Conservation (phyloP, 2,329 filamentous ascomycete genomes). For the Thielaviopsis musarum region DNA sequence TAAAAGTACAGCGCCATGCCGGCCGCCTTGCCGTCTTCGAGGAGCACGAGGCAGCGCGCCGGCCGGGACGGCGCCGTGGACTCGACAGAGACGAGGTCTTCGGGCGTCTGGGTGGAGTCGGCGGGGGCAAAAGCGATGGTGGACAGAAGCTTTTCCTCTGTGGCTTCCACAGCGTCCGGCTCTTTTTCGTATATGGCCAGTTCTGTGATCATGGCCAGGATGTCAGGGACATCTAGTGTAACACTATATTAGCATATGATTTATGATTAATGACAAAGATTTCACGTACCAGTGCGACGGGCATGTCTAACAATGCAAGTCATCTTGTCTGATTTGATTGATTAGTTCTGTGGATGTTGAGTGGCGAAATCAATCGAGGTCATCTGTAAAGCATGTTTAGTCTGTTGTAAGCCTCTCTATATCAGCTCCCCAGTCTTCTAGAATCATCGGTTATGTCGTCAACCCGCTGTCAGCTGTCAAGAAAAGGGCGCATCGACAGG, state of each 20-base stretch:
- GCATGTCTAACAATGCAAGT: neutral
- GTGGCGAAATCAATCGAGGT: neutral
- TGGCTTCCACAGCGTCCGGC: constrained; percentile 58
- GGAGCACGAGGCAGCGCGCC: constrained; percentile 59
- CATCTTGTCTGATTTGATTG: neutral
- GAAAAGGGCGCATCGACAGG: too few relatives aligned
- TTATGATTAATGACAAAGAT: neutral
- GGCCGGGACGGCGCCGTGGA: constrained; percentile 40
- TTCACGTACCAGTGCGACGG: neutral
- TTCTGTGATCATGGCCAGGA: constrained; percentile 66
- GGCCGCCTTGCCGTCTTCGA: constrained; percentile 31
- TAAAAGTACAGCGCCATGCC: constrained; percentile 88
- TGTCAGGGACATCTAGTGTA: constrained; percentile 60
- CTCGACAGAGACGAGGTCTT: constrained; percentile 28
- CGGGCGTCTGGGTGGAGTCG: constrained; percentile 24
- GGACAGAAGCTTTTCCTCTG: constrained; percentile 48
- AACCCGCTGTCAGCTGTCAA: too few relatives aligned
- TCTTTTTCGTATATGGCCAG: constrained; percentile 81
- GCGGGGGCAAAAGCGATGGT: constrained; percentile 64
- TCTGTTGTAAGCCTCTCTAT: too few relatives aligned
- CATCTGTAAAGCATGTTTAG: neutral
- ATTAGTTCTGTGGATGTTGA: neutral
- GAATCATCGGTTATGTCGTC: too few relatives aligned
- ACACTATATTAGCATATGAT: neutral
- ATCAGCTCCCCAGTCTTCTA: too few relatives aligned